A percentile compares a stretch with the other conserved stretches of the same genome.
These are phyloP conservation scores for Penicillium argentinense DNA, from an alignment of 495 filamentous ascomycete genomes.

Conservation along the genomic window DNA sequence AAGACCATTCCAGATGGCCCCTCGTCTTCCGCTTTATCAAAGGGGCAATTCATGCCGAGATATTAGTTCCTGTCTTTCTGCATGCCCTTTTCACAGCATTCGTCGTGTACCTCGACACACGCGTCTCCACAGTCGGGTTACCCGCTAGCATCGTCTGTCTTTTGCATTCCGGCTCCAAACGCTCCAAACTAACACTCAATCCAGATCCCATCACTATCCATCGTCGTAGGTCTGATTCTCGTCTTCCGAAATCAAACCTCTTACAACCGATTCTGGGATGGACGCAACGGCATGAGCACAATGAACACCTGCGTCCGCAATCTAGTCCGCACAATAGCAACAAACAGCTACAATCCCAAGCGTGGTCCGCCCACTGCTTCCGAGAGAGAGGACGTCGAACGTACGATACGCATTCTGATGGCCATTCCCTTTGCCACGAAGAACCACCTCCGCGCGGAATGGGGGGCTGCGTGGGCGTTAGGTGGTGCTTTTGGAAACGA, in stretches of 20 bases:
- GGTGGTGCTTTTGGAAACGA: conserved; percentile 39
- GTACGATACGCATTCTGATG: conserved; percentile 58
- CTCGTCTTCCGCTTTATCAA: conserved; percentile 74
- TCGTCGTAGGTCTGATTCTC: conserved; percentile 79
- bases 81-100: conserved; percentile 65
- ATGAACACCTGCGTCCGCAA: conserved; percentile 63
- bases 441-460: conserved; percentile 73
- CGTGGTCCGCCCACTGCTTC: conserved; percentile 23
- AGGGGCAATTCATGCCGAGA: conserved; percentile 68
- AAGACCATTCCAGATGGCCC: conserved; percentile 55
- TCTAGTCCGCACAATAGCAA: conserved; percentile 58
- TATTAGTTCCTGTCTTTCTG: conserved; percentile 60
- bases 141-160: conserved; percentile 61
- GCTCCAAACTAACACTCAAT: not conserved
- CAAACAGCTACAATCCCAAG: conserved; percentile 35
- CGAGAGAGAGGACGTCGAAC: conserved; percentile 62
- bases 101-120: conserved; percentile 61
- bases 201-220: conserved; percentile 71
- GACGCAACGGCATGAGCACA: conserved; percentile 57
- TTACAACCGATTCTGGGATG: conserved; percentile 74
- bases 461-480: conserved; percentile 55
- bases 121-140: conserved; percentile 57
- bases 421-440: conserved; percentile 76
- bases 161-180: not conserved
- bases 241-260: conserved; percentile 74